Evolutionary conservation across 768 basidiomycete species (phyloP), one percentile per base, ranked within the genome.

Genomic region (Trametes maxima): DNA sequence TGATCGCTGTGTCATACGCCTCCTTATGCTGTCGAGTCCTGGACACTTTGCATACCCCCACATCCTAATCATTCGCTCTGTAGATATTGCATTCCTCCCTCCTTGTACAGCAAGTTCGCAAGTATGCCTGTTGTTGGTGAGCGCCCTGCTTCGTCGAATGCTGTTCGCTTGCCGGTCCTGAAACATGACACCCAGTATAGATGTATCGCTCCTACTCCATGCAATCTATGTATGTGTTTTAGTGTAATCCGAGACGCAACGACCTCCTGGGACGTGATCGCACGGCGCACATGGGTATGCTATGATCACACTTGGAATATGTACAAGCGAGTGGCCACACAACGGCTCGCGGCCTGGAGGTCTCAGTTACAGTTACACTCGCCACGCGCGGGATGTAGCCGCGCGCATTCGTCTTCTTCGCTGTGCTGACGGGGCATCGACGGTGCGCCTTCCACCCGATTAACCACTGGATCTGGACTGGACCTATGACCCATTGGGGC

Each of bases 11-110:
- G 62, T 13, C 62, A 54, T 63, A 58, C 33, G 48, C 49, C 49
- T 57, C 62, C 57, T 59, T 59, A 64, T 64, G 62, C 62, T 64
- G 48, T 64, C 62, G 62, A 59, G 22, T 46, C 47, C 45, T 53
- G 36, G 54, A 55, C 53, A 49, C 57, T 50, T 33, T 33, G 19
- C n/a, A 40, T 53, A 39, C 55, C 24, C 45, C 59, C 60, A 56
- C 61, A 57, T 53, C 49, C 44, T 53, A 47, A 47, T 53, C 56
- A 43, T 54, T 59, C 54, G 57, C 28, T 45, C 61, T 64, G 57
- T 64, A 64, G 57, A 59, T 64, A 64, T 59, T 59, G 37, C 46
- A 57, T 25, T 33, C 17, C 52, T 21, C 33, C 24, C 37, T 48
- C 54, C 60, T 2, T 54, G 53, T 58, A 58, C 57, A 50, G 45